These are phyloP conservation scores for Spathaspora sp. DNA, from an alignment of 1,139 yeast species.

Conservation along the genomic window DNA sequence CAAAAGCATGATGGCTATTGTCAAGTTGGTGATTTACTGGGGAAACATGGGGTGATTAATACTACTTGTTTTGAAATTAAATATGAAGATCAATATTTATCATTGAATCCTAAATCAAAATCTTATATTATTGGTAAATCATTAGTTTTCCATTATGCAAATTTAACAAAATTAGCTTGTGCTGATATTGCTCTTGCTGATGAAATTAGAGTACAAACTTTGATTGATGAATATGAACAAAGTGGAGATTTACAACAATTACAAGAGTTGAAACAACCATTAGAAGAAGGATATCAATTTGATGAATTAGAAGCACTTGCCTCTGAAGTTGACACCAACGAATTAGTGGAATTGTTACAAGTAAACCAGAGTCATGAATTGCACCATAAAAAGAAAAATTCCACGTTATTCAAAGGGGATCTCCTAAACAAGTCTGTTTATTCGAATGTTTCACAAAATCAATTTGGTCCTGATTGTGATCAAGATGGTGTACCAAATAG, in stretches of 20 bases:
- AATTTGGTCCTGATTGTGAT: not conserved
- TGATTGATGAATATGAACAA: conserved; percentile 25
- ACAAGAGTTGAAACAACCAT: conserved; percentile 18
- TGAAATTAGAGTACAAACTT: conserved; percentile 22
- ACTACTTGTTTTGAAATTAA: conserved; percentile 54
- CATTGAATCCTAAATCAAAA: conserved; percentile 47
- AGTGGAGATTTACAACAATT: conserved; percentile 21
- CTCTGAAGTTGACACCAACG: conserved; percentile 13
- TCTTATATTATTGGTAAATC: conserved; percentile 54
- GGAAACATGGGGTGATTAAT: conserved; percentile 60
- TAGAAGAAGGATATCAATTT: conserved; percentile 17
- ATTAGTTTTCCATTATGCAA: conserved; percentile 50
- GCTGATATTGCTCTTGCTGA: conserved; percentile 48
- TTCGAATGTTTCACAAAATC: conserved; percentile 9
- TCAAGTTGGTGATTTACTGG: conserved; percentile 63
- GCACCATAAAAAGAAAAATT: conserved; percentile 3
- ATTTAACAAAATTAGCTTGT: conserved; percentile 55
- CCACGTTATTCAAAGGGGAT: not conserved
- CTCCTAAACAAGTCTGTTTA: conserved; percentile 7
- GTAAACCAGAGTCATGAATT: not conserved
- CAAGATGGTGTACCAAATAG: not conserved
- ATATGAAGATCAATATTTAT: conserved; percentile 53
- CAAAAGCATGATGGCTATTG: conserved; percentile 52
- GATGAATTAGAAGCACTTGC: conserved; percentile 17
- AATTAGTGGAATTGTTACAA: conserved; percentile 2